Base-by-base conservation (phyloP, 2,329 filamentous ascomycete species). In the Calcarisporium arbuscula region DNA sequence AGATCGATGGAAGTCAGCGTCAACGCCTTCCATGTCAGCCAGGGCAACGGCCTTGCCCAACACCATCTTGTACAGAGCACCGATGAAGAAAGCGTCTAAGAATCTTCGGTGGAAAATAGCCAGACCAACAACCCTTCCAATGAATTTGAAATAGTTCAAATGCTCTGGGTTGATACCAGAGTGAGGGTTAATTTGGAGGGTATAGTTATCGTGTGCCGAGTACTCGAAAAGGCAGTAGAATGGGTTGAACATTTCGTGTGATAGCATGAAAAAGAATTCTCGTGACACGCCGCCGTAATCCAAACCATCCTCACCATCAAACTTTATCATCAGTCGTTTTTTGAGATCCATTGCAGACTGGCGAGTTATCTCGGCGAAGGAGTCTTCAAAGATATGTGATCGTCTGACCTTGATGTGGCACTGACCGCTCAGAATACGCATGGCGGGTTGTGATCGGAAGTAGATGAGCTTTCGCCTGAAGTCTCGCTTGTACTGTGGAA, bases 141-240 rank as follows among this genome's bases (percentile, higher is more conserved):
- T 98, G 57, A 98, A 98, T 64, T 95, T 96, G 79, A 98, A 98
- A 68, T 96, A 98, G 60, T 95, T 96, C 53, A 98, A 70, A 77
- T 98, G 92, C 65, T 98, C 92, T 1, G 92, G 92, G 63, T 98
- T 98, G 65, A 98, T 96, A 45, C 92, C 92, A 15, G 92, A 98
- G 62, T 98, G 92, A 29, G 92, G 92, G 67, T 98, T 98, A 70
- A 98, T 98, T 65, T 98, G 92, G 36, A 98, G 82, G 19, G 92
- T 98, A 67, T 98, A 98, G 68, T 98, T 98, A 77, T 98, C 92
- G 70, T 98, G 92, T 25, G 92, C 92, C 18, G 92, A 96, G 64
- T 98, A 98, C 66, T 98, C 92, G 70, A 98, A 98, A 35, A 98
- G 73, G 60, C 92, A 98, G 69, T 98, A 98, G 67, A 98, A 98